These are phyloP conservation scores for Volutella citrinella DNA, from an alignment of 2,329 filamentous ascomycete genomes.

Conservation along the genomic window DNA sequence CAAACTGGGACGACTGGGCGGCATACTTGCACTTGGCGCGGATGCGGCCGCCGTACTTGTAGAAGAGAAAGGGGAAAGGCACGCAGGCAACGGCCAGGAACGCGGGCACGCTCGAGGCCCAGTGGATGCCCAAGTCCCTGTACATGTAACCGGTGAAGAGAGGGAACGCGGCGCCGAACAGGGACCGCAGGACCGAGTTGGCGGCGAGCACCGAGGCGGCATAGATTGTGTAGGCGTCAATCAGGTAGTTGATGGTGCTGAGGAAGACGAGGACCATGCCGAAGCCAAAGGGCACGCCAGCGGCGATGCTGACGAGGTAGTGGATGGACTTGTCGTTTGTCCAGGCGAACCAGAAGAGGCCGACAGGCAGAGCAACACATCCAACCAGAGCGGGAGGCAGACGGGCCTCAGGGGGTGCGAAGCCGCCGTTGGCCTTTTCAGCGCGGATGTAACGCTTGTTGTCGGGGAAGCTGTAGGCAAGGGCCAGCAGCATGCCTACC, in stretches of 20 bases:
- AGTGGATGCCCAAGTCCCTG: conserved; percentile 64
- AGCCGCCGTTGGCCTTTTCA: conserved; percentile 47
- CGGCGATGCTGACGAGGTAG: conserved; percentile 51
- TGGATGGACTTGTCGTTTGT: conserved; percentile 56
- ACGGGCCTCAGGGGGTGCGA: conserved; percentile 61
- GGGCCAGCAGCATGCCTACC: conserved; percentile 59
- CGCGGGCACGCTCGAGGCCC: conserved; percentile 70
- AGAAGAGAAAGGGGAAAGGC: conserved; percentile 74
- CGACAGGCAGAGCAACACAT: conserved; percentile 54
- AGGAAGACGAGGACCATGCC: conserved; percentile 64
- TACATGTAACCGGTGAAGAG: conserved; percentile 66
- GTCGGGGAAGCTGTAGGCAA: conserved; percentile 49
- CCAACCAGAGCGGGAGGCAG: conserved; percentile 60
- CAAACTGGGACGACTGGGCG: no score
- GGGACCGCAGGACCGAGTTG: conserved; percentile 66
- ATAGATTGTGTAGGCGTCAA: conserved; percentile 69
- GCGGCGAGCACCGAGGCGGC: conserved; percentile 73
- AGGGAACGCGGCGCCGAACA: conserved; percentile 71
- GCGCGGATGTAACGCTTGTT: conserved; percentile 51
- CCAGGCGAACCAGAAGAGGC: conserved; percentile 67
- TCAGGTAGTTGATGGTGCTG: conserved; percentile 62
- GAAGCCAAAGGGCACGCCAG: conserved; percentile 48
- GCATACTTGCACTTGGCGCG: conserved; percentile 68
- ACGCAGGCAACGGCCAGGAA: conserved; percentile 71
- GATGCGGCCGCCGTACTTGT: conserved; percentile 64